Base-by-base conservation (phyloP, 768 basidiomycete genomes). In the Leucocoprinus sp. region DNA sequence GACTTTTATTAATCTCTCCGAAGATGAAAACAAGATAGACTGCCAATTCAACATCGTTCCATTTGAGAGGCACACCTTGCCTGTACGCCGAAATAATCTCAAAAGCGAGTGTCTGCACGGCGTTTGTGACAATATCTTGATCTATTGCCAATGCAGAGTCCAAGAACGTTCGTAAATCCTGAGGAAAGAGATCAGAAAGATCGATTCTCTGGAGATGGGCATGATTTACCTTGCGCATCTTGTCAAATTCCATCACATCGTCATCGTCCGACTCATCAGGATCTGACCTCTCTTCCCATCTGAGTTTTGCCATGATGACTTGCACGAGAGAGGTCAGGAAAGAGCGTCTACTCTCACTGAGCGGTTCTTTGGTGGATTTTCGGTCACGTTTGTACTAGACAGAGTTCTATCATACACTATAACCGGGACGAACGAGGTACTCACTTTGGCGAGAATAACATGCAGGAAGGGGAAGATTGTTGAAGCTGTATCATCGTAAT, bases 31-130 rank as follows among this genome's bases (percentile, higher is more conserved):
- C 81, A 19, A 98, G 72, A 61, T 92, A 92, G n/a, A 95, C 69
- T 0, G 89, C 92, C 15, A 98, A 73, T 62, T 99, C 96, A 2
- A 87, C 90, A 52, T 93, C 84, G 54, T 91, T 81, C 96, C 96
- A 98, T 49, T 85, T 76, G 27, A 96, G 62, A 14, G 70, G 59
- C 0, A 75, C 62, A 0, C 85, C 79, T 49, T 67, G 81, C 41
- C 74, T 71, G 54, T 83, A 86, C 1, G 79, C 72, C 4, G 82
- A 75, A 24, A 96, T 72, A 0, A 89, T 93, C 49, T 75, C 75
- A 50, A 86, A 61, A 8, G 90, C 81, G 22, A 91, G 74, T 5
- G 75, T 72, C 24, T 79, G 76, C 6, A 97, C 78, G 0, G 84
- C 80, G 12, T 76, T 75, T 1, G 85, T 85, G 45, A 93, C 92